Evolutionary conservation across 176 grass and related monocot genomes (phyloP).

Genomic region (Oryza longistaminata): DNA sequence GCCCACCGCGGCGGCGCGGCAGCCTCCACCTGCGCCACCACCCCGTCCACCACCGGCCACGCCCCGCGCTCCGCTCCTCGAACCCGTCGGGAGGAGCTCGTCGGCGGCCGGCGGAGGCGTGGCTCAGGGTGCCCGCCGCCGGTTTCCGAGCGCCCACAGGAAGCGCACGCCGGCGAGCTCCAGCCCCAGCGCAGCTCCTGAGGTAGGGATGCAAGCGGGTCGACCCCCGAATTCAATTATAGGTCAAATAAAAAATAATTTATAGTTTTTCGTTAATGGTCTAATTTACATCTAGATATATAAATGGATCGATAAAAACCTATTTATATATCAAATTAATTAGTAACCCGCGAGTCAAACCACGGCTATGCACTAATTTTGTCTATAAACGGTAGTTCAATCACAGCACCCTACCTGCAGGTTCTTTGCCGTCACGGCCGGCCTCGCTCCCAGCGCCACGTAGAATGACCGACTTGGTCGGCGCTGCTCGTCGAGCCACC

Average conservation of each 20-base stretch:
- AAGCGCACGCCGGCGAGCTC: slow-evolving; percentile 56
- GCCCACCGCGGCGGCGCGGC: slow-evolving; percentile 24
- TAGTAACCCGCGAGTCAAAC: no score
- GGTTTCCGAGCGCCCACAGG: slow-evolving; percentile 54
- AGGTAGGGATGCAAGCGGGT: not conserved
- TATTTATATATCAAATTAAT: no score
- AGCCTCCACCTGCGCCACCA: slow-evolving; percentile 56
- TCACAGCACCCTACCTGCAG: slow-evolving; percentile 23
- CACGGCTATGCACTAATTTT: no score
- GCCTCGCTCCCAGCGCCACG: slow-evolving; percentile 60
- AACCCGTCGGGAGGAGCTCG: slow-evolving; percentile 37
- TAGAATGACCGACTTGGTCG: slow-evolving; percentile 53
- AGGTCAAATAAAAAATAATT: no score
- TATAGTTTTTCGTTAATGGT: rapidly evolving
- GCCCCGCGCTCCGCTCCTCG: slow-evolving; percentile 5
- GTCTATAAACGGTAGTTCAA: rapidly evolving
- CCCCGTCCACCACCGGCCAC: slow-evolving; percentile 9
- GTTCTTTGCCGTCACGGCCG: slow-evolving; percentile 22
- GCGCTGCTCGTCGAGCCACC: slow-evolving; percentile 46
- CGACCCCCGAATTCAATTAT: no score
- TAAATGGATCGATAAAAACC: rapidly evolving
- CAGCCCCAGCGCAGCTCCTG: slow-evolving; percentile 56
- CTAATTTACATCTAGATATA: no score
- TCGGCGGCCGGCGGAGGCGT: not conserved
- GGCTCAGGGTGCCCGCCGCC: not conserved